Evolutionary conservation across 352 stramenopile genomes (phyloP).

Genomic region (Phytophthora capsici): DNA sequence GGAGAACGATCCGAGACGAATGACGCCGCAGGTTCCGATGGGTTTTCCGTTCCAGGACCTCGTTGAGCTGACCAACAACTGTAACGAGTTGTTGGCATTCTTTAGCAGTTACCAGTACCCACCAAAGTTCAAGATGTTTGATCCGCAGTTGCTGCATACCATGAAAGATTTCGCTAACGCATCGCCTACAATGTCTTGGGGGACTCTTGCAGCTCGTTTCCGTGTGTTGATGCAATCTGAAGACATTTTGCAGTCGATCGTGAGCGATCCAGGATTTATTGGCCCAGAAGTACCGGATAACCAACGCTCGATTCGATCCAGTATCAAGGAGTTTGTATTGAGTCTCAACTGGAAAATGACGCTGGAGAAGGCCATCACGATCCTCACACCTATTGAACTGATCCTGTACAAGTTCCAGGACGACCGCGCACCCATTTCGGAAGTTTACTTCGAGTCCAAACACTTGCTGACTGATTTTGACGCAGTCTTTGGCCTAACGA

Average conservation of each 20-base stretch:
- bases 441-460: constrained; percentile 87
- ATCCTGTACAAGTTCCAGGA: constrained; percentile 89
- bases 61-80: constrained; percentile 76
- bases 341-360: constrained; percentile 82
- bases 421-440: constrained; percentile 76
- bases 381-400: constrained; percentile 78
- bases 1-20: constrained; percentile 70
- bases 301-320: constrained; percentile 60
- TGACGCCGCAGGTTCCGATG: constrained; percentile 71
- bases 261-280: constrained; percentile 73
- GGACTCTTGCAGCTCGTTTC: constrained; percentile 70
- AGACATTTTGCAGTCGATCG: constrained; percentile 77
- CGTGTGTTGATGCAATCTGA: constrained; percentile 70
- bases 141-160: constrained; percentile 69
- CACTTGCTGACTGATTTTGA: constrained; percentile 83
- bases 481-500: constrained; percentile 69
- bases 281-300: constrained; percentile 43
- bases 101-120: constrained; percentile 85
- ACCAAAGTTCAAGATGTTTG: constrained; percentile 79
- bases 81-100: constrained; percentile 78
- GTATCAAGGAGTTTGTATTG: constrained; percentile 78
- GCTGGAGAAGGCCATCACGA: constrained; percentile 82
- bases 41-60: constrained; percentile 85
- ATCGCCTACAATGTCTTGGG: constrained; percentile 70
- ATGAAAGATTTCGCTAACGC: constrained; percentile 81